Conservation (phyloP, 768 basidiomycete genomes). For the Russula compacta region DNA sequence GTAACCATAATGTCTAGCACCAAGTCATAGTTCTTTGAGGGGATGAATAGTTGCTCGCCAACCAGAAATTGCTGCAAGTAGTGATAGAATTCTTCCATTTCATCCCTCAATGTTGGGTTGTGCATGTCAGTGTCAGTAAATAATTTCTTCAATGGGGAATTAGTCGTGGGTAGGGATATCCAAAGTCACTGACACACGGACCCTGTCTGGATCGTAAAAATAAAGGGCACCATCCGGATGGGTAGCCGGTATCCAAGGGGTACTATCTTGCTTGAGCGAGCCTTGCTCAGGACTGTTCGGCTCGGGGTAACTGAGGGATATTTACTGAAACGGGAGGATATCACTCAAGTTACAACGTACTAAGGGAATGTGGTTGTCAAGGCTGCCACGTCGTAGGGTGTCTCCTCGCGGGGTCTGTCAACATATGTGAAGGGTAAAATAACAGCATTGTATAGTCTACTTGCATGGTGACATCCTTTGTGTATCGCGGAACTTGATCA, state of each 20-base stretch:
- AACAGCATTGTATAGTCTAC: neutral
- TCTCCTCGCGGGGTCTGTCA: neutral
- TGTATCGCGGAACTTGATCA: conserved; percentile 11
- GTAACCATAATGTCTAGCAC: conserved; percentile 23
- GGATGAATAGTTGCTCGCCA: conserved; percentile 11
- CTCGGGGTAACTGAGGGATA: neutral
- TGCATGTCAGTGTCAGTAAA: conserved; percentile 48
- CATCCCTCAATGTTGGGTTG: conserved; percentile 26
- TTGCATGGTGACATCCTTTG: neutral
- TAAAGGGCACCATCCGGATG: conserved; percentile 61
- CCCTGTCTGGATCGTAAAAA: conserved; percentile 40
- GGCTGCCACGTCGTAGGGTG: neutral
- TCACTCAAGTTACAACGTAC: neutral
- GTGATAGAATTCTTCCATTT: conserved; percentile 29
- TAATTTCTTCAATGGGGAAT: conserved; percentile 30
- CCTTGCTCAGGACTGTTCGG: neutral
- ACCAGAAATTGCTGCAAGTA: neutral
- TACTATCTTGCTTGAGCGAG: neutral
- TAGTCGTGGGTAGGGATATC: neutral
- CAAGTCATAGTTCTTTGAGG: conserved; percentile 21
- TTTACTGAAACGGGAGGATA: neutral
- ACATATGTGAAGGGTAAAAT: neutral
- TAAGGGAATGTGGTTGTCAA: neutral
- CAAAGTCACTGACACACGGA: conserved; percentile 21
- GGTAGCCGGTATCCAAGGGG: conserved; percentile 35